Base-by-base conservation (phyloP, 768 basidiomycete species). In the Mycena latifolia region DNA sequence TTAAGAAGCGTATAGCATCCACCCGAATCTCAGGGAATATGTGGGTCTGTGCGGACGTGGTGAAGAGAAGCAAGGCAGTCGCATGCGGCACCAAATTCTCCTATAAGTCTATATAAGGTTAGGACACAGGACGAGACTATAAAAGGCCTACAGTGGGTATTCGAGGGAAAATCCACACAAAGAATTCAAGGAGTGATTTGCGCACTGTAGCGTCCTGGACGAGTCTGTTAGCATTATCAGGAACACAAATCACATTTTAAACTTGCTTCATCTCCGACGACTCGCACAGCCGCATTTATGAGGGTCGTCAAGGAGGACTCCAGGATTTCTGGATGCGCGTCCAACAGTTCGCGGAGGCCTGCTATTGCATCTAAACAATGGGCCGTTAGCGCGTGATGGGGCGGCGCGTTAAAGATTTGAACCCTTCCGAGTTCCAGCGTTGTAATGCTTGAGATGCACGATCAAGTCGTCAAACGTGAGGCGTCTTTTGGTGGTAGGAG, bases 1-100 rank as follows among this genome's bases (percentile, higher is more conserved):
- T 86, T 46, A 98, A 77, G 69, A 95, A 88, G 15, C 90, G 89
- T 58, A 97, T 84, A 4, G 95, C 94, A 73, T 98, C 96, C 41
- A 98, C 85, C 18, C 95, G 87, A 65, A 98, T 95, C 76, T 97
- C 95, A 24, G 96, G 96, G 76, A 96, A 98, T 51, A 99, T 97
- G 72, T 96, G 93, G 0, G 94, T 96, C 76, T 96, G 92, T 0
- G 95, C 94, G 12, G 96, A 97, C 8, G 93, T 90, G 0, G 89
- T 89, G 75, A 96, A 97, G 18, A 99, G 86, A 25, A 98, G 82
- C 7, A 98, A 81, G 0, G 89, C 72, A 1, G 93, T 81, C 0
- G 91, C 82, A 73, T 98, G 94, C 6, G 96, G 95, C 0, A 80
- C 64, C 1, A 98, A 77, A 55, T 88, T 83, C 43, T 89, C 84